Evolutionary conservation across 805 yeast species (phyloP), one percentile per base, ranked within the genome.

Genomic region (Lachancea cidri): DNA sequence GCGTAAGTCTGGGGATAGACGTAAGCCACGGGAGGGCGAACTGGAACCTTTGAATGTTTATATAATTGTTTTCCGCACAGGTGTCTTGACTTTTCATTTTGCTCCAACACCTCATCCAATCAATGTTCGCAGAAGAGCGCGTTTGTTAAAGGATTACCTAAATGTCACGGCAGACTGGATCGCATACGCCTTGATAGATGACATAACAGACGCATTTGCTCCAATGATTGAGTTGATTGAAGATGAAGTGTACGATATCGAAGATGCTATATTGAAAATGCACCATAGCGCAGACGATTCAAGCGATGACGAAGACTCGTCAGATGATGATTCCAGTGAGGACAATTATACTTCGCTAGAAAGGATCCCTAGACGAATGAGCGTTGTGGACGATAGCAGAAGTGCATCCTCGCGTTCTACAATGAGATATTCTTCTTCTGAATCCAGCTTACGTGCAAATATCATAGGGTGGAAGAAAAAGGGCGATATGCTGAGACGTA

Each of bases 81-180:
- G 95, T 15, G 95, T 93, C 4, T 66, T 93, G 29, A 88, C 97
- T 0, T 88, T 93, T 67, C 98, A 93, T 65, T 87, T 86, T 63
- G 81, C 87, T 7, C 91, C 96, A 9, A 87, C 97, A 0, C 95
- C 96, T 2, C 98, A 93, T 62, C 95, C 98, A 0, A 85, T 88
- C 36, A 93, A 93, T 57, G 98, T 93, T 24, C 77, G 98, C 52
- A 75, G 98, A 60, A 77, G 98, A 60, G 95, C 95, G 0, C 72
- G 98, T 43, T 67, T 93, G 48, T 71, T 91, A 47, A 73, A 82
- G 46, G 98, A 93, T 60, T 91, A 89, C 57, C 68, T 93, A 46
- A 86, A 86, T 2, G 95, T 93, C 4, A 78, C 91, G 2, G 79
- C 97, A 0, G 98, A 93, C 62, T 93, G 98, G 98, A 83, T 93